phyloP scores from a whole-genome alignment of 2,329 filamentous ascomycete genomes.

The Calonectria pseudoturangicola region DNA sequence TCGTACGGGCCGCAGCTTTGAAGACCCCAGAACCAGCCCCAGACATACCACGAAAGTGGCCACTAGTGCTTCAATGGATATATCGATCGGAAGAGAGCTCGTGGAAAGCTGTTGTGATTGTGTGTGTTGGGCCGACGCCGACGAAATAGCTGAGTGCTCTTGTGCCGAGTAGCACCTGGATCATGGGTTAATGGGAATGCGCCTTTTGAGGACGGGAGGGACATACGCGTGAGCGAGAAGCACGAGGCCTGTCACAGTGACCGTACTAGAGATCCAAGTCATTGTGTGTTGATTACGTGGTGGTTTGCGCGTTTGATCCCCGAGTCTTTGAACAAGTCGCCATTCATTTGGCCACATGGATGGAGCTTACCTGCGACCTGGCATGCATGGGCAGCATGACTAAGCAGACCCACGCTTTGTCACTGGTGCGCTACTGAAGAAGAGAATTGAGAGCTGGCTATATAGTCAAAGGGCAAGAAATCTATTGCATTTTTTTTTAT shows the following conservation, averaged over 20 bases:
- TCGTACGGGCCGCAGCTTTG: slow-evolving; percentile 88
- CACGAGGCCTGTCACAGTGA: slow-evolving; percentile 84
- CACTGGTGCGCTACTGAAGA: not conserved
- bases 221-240: slow-evolving; percentile 91
- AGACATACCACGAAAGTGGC: slow-evolving; percentile 87
- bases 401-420: slow-evolving; percentile 41
- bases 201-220: slow-evolving; percentile 15
- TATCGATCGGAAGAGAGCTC: slow-evolving; percentile 84
- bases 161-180: slow-evolving; percentile 95
- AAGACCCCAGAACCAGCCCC: slow-evolving; percentile 86
- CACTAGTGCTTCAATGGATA: slow-evolving; percentile 88
- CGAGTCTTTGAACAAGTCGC: slow-evolving; percentile 48
- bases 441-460: not conserved
- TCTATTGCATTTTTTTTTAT: not conserved
- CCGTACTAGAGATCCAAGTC: slow-evolving; percentile 81
- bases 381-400: slow-evolving; percentile 48
- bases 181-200: slow-evolving; percentile 42
- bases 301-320: slow-evolving; percentile 32
- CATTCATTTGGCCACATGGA: slow-evolving; percentile 17
- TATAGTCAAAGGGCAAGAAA: not conserved
- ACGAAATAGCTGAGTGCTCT: slow-evolving; percentile 87
- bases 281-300: slow-evolving; percentile 65
- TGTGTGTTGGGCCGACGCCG: slow-evolving; percentile 68
- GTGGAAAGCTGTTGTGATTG: slow-evolving; percentile 64
- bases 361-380: slow-evolving; percentile 33